Evolutionary conservation across 2,329 filamentous ascomycete genomes (phyloP).

Genomic region (Talaromyces sp.): DNA sequence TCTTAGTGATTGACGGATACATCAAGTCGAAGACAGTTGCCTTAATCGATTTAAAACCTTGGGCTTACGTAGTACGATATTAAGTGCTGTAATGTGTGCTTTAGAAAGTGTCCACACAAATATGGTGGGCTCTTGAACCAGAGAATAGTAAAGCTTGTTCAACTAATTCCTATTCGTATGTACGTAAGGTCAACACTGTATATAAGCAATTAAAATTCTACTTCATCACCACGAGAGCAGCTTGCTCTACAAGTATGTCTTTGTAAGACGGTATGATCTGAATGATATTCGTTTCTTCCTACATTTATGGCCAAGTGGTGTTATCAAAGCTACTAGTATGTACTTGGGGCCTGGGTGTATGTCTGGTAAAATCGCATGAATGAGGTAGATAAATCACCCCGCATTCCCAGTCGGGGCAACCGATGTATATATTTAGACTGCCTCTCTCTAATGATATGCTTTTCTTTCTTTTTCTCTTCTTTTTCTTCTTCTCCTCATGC

Average conservation of each 20-base stretch:
- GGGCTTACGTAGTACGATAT: not conserved
- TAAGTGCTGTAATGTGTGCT: not conserved
- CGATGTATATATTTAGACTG: not conserved
- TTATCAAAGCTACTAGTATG: too few relatives aligned
- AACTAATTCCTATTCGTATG: not conserved
- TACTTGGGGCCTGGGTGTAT: too few relatives aligned
- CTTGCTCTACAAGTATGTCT: too few relatives aligned
- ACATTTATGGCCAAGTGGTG: too few relatives aligned
- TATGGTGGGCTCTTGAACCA: not conserved
- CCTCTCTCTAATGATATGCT: not conserved
- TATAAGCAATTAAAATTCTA: not conserved
- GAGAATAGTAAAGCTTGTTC: not conserved
- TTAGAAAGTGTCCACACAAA: too few relatives aligned
- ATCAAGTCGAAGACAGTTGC: too few relatives aligned
- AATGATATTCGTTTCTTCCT: too few relatives aligned
- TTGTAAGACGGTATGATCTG: too few relatives aligned
- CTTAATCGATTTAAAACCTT: not conserved
- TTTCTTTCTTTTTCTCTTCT: too few relatives aligned
- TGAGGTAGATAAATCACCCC: too few relatives aligned
- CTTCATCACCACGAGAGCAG: too few relatives aligned
- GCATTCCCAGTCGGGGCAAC: not conserved
- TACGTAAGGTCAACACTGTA: not conserved
- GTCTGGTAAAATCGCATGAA: too few relatives aligned
- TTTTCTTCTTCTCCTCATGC: not conserved
- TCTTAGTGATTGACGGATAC: not conserved